These are phyloP conservation scores for Fusarium sororula DNA, from an alignment of 2,329 filamentous ascomycete genomes.

Conservation along the genomic window DNA sequence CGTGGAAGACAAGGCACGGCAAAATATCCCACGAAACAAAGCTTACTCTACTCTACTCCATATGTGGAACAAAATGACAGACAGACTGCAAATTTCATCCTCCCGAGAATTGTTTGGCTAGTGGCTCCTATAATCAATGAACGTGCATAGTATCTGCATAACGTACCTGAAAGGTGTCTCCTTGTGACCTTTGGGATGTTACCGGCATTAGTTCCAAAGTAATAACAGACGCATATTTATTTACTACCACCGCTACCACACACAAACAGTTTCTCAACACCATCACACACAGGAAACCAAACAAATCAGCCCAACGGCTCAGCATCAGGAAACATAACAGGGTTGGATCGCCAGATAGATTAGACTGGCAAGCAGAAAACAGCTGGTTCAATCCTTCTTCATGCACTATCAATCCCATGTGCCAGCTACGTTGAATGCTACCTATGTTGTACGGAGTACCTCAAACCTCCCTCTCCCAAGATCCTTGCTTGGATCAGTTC, in stretches of 20 bases:
- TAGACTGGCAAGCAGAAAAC: not conserved
- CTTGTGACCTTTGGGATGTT: conserved; percentile 10
- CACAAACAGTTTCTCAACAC: not conserved
- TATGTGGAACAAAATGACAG: not conserved
- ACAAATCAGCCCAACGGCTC: not conserved
- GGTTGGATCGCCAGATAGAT: not conserved
- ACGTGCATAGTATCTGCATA: conserved; percentile 15
- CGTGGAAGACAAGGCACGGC: conserved; percentile 9
- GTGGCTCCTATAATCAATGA: not conserved
- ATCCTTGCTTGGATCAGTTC: conserved; percentile 34
- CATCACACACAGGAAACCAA: not conserved
- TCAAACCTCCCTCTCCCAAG: not conserved
- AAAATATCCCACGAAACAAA: conserved; percentile 38
- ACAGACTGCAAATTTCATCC: conserved; percentile 8
- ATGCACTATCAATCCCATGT: conserved; percentile 12
- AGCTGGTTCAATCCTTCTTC: conserved; percentile 15
- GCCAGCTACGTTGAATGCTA: not conserved
- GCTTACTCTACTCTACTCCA: not conserved
- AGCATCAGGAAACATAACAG: not conserved
- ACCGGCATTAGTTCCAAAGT: conserved; percentile 8
- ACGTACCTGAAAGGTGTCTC: conserved; percentile 24
- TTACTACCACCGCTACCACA: not conserved
- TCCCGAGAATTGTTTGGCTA: not conserved
- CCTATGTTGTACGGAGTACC: not conserved
- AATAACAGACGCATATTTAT: not conserved